A percentile compares a stretch with the other conserved stretches of the same genome.
phyloP scores from a whole-genome alignment of 371 early-diverging fungal genomes.

The Mortierella sp. region DNA sequence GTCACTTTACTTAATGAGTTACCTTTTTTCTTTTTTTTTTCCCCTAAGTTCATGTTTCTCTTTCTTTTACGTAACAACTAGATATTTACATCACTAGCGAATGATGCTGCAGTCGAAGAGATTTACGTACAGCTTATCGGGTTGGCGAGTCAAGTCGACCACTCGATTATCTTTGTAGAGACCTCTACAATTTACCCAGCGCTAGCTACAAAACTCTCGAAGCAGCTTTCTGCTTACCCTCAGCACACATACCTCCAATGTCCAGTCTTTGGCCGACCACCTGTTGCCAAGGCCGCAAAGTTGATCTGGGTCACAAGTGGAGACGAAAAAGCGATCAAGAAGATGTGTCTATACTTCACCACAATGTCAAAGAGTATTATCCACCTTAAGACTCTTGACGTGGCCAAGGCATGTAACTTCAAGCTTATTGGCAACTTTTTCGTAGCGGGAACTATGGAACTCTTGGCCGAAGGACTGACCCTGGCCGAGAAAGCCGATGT shows the following conservation, averaged over 20 bases:
- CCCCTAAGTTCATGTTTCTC: background rate
- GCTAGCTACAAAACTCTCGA: constrained; percentile 22
- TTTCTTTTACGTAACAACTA: constrained; percentile 1
- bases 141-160: constrained; percentile 36
- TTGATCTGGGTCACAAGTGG: constrained; percentile 67
- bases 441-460: constrained; percentile 69
- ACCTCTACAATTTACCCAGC: constrained; percentile 56
- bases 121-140: constrained; percentile 46
- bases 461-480: constrained; percentile 79
- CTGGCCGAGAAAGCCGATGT: constrained; percentile 76
- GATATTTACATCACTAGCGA: constrained; percentile 56
- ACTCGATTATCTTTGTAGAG: constrained; percentile 54
- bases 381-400: constrained; percentile 57
- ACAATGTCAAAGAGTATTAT: constrained; percentile 55
- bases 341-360: constrained; percentile 55
- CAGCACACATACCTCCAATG: constrained; percentile 58
- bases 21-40: too few species aligned
- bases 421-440: constrained; percentile 83
- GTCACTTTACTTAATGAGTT: too few species aligned
- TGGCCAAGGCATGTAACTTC: constrained; percentile 61
- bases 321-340: constrained; percentile 44
- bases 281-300: constrained; percentile 61
- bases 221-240: constrained; percentile 21
- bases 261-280: constrained; percentile 71
- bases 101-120: constrained; percentile 55